These are phyloP conservation scores for Colletotrichum cuscutae DNA, from an alignment of 2,329 filamentous ascomycete species.

Conservation along the genomic window DNA sequence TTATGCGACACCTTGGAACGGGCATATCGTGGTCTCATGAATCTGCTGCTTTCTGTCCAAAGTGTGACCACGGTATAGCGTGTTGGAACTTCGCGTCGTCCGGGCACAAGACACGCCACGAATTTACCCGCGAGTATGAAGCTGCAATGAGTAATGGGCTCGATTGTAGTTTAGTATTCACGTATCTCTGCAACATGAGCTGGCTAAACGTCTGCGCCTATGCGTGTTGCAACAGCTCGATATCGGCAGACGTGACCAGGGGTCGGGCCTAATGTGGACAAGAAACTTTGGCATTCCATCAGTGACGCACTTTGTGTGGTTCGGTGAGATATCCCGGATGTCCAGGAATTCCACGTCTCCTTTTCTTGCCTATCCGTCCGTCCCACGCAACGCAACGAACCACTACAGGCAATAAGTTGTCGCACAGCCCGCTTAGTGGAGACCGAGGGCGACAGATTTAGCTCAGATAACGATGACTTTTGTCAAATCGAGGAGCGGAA, in stretches of 20 bases:
- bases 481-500: constrained; percentile 10
- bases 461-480: constrained; percentile 26
- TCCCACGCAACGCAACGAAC: constrained; percentile 29
- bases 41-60: background rate
- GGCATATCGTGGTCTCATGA: constrained; percentile 7
- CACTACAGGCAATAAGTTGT: constrained; percentile 23
- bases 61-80: background rate
- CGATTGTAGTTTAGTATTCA: background rate
- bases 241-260: constrained; percentile 8
- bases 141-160: background rate
- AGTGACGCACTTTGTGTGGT: background rate
- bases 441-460: constrained; percentile 18
- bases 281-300: constrained; percentile 4
- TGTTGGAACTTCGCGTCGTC: constrained; percentile 3
- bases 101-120: constrained; percentile 9
- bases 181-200: background rate
- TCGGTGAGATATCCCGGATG: constrained; percentile 13
- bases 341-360: background rate
- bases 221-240: background rate
- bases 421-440: constrained; percentile 30
- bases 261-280: constrained; percentile 20
- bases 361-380: background rate
- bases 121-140: background rate
- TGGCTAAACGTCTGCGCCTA: background rate
- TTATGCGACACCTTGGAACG: constrained; percentile 2